A percentile compares a stretch with the other conserved stretches of the same genome.
Conservation (phyloP, 805 yeast genomes). For the Cyberlindnera samutprakarnensis region DNA sequence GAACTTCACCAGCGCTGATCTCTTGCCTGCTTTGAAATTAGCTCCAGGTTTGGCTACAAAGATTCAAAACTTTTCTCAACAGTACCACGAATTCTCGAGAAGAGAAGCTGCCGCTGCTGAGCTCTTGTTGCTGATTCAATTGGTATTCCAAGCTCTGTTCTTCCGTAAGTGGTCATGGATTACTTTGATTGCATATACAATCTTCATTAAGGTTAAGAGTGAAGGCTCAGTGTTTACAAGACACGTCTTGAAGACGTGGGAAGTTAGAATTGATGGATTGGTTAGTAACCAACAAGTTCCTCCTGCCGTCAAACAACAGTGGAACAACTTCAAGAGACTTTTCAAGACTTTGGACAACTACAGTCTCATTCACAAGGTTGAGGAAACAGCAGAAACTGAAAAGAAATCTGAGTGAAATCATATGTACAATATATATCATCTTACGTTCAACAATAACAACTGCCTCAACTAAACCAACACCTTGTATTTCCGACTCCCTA, state of each 20-base stretch:
- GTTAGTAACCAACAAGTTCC: conserved; percentile 48
- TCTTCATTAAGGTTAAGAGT: conserved; percentile 70
- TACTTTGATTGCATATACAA: conserved; percentile 42
- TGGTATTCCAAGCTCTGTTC: conserved; percentile 46
- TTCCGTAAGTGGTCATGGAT: conserved; percentile 59
- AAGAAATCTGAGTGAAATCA: not conserved
- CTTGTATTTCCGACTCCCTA: no score
- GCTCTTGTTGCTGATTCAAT: conserved; percentile 32
- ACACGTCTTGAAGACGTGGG: conserved; percentile 58
- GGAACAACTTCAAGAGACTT: conserved; percentile 39
- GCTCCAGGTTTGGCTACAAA: conserved; percentile 18
- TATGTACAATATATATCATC: no score
- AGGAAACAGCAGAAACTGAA: conserved; percentile 5
- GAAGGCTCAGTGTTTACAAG: conserved; percentile 72
- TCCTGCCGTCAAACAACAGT: conserved; percentile 36
- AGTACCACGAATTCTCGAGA: conserved; percentile 54
- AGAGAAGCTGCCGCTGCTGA: conserved; percentile 54
- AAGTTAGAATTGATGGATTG: conserved; percentile 55
- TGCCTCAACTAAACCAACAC: no score
- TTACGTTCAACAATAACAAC: no score
- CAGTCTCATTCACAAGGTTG: conserved; percentile 13
- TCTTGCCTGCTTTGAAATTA: conserved; percentile 52
- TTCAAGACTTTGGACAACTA: conserved; percentile 15
- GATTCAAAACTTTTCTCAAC: conserved; percentile 39
- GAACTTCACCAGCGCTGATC: conserved; percentile 54